Percentiles rank a stretch among this genome's conserved stretches.
phyloP scores from a whole-genome alignment of 495 filamentous ascomycete genomes.

The Lasiosphaeria ovina region DNA sequence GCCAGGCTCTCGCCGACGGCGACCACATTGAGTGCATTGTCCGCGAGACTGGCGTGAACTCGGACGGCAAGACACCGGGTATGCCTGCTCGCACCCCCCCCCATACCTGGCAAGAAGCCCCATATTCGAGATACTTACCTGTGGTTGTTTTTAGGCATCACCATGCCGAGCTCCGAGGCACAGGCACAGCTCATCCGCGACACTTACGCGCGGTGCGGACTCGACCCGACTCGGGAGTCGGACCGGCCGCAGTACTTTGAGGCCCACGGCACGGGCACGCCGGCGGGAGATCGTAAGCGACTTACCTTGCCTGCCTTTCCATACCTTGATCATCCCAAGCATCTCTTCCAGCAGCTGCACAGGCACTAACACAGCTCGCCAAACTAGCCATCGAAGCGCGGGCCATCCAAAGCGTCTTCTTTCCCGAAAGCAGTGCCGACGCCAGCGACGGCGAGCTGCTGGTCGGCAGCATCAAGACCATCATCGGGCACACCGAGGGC shows the following conservation, averaged over 20 bases:
- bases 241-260: constrained; percentile 45
- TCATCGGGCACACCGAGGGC: constrained; percentile 56
- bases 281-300: constrained; percentile 12
- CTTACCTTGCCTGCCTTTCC: not conserved
- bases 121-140: no score
- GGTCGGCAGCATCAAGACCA: constrained; percentile 55
- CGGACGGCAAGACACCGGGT: constrained; percentile 52
- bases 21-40: constrained; percentile 62
- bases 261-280: constrained; percentile 34
- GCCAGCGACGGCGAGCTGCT: constrained; percentile 28
- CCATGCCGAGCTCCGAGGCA: constrained; percentile 53
- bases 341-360: no score
- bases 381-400: not conserved
- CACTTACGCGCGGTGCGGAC: constrained; percentile 43
- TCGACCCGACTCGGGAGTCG: constrained; percentile 28
- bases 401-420: constrained; percentile 44
- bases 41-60: constrained; percentile 50
- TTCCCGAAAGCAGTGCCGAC: constrained; percentile 15
- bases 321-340: not conserved
- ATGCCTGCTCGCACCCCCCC: no score
- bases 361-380: no score
- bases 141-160: no score
- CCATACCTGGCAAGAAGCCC: no score
- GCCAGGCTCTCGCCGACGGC: constrained; percentile 45
- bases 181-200: constrained; percentile 51